Base-by-base conservation (phyloP, 176 grass and related monocot genomes). In the Eragrostis nindensis region DNA sequence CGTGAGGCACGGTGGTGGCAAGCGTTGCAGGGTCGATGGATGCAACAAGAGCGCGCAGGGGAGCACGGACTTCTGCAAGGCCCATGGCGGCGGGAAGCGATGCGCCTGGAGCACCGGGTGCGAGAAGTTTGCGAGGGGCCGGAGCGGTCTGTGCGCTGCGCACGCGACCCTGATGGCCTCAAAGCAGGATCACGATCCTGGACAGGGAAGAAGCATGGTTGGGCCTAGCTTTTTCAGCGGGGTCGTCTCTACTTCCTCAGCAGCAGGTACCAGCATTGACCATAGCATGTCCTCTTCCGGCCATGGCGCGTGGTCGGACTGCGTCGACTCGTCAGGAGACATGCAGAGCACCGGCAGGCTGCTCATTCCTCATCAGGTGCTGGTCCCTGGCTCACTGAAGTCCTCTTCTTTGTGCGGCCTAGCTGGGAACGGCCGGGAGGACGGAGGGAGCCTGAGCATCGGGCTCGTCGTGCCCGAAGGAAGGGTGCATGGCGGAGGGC, bases 21-120 rank as follows among this genome's bases (percentile, higher is more conserved):
- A 85, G 80, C 89, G 91, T 6, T 97, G 94, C 86, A 90, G 72
- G 73, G 66, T 78, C 5, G 84, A 92, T 43, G 89, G 85, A 3
- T 97, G 94, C 1, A 67, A 62, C 67, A 97, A 97, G 89, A 94
- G 91, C 56, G 94, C 94, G 4, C 94, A 97, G 38, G 94, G 94
- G 21, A 97, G 94, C 76, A 94, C 94, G 1, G 83, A 97, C 49
- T 92, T 90, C 50, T 97, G 91, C 89, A 97, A 97, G 76, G 89
- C 94, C 18, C 94, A 91, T 68, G 88, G 91, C 0, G 87, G 89
- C 2, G 91, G 91, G 0, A 94, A 97, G 68, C 81, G 87, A 75
- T 97, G 94, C 14, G 36, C 70, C 38, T 94, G 89, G 89, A 70
- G 75, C 67, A 38, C 74, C 3, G 94, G 94, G 8, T 97, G 94